Conservation (phyloP, 345 rosid species). For the Lumnitzera littorea region DNA sequence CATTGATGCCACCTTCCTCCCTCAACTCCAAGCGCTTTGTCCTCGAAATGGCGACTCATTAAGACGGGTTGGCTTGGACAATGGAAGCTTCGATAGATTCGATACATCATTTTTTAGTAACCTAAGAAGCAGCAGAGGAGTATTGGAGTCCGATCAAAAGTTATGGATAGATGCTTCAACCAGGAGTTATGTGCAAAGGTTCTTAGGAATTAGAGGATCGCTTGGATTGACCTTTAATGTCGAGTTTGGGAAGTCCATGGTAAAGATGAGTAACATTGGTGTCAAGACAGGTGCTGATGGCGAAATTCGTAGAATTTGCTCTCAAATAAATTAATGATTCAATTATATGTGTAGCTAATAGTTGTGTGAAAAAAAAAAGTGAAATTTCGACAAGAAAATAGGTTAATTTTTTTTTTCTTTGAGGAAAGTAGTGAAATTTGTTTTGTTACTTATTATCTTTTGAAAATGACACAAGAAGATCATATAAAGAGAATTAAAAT, state of each 20-base stretch:
- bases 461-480: too few relatives aligned
- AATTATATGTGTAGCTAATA: too few relatives aligned
- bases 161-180: slow-evolving; percentile 39
- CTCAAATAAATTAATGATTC: too few relatives aligned
- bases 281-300: slow-evolving; percentile 29
- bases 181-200: slow-evolving; percentile 26
- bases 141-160: slow-evolving; percentile 45
- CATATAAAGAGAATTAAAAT: too few relatives aligned
- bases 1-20: slow-evolving; percentile 29
- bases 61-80: slow-evolving; percentile 36
- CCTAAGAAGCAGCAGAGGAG: slow-evolving; percentile 33
- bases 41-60: slow-evolving; percentile 32
- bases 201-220: slow-evolving; percentile 17
- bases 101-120: slow-evolving; percentile 43
- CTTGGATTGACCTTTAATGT: slow-evolving; percentile 21
- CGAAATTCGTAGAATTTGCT: slow-evolving; percentile 32
- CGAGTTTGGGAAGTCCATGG: slow-evolving; percentile 51
- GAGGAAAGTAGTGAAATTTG: too few relatives aligned
- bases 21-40: slow-evolving; percentile 38
- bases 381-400: too few relatives aligned
- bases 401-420: too few relatives aligned
- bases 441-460: too few relatives aligned
- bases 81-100: slow-evolving; percentile 32
- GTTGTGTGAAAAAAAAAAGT: too few relatives aligned
- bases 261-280: slow-evolving; percentile 57